These are phyloP conservation scores for Amphirosellinia nigrospora DNA, from an alignment of 495 filamentous ascomycete genomes.

Conservation along the genomic window DNA sequence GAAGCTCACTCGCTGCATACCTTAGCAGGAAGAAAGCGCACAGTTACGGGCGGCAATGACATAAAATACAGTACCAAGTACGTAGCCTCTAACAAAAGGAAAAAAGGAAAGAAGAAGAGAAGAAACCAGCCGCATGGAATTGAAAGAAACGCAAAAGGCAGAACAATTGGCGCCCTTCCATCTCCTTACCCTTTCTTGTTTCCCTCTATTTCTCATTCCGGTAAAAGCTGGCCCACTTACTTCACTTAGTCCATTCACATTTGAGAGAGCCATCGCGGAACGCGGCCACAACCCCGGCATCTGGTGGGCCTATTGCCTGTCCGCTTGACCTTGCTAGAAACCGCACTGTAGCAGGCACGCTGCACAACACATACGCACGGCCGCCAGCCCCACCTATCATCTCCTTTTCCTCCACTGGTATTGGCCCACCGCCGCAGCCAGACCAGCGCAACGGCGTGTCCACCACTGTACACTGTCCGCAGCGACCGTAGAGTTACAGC, in stretches of 20 bases:
- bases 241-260: slow-evolving; percentile 4
- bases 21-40: not conserved
- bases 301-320: not conserved
- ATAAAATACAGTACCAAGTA: no score
- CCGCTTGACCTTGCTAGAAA: not conserved
- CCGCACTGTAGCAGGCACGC: not conserved
- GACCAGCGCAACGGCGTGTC: slow-evolving; percentile 19
- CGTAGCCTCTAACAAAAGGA: not conserved
- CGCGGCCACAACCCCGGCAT: slow-evolving; percentile 9
- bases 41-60: not conserved
- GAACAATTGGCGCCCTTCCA: not conserved
- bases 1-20: not conserved
- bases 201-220: slow-evolving; percentile 7
- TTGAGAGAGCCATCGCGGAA: not conserved
- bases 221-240: not conserved
- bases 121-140: not conserved
- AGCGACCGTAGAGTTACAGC: not conserved
- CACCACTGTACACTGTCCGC: slow-evolving; percentile 4
- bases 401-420: not conserved
- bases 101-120: not conserved
- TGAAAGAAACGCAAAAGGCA: not conserved
- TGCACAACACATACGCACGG: slow-evolving; percentile 4
- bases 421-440: slow-evolving; percentile 5
- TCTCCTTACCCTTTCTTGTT: slow-evolving; percentile 7
- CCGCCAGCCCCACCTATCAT: slow-evolving; percentile 18